phyloP scores from a whole-genome alignment of 345 rosid genomes.

The Clarkia xantiana region DNA sequence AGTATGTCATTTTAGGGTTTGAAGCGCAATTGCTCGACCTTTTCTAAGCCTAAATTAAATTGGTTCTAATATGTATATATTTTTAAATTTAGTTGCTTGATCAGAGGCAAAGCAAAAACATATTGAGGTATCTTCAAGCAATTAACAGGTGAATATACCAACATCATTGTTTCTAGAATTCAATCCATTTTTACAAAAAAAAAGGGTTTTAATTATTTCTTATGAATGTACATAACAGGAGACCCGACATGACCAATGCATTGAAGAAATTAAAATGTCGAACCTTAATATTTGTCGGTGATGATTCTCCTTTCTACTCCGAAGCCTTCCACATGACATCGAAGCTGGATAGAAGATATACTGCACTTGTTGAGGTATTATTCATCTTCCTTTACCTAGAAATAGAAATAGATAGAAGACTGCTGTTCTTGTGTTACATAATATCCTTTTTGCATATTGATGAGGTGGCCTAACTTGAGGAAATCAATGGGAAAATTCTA shows the following conservation, averaged over 20 bases:
- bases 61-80: neutral
- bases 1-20: slow-evolving; percentile 38
- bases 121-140: slow-evolving; percentile 54
- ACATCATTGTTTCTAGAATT: neutral
- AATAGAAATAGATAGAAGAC: too few species aligned
- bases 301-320: slow-evolving; percentile 70
- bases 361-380: slow-evolving; percentile 99
- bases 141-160: slow-evolving; percentile 26
- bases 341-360: slow-evolving; percentile 66
- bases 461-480: too few species aligned
- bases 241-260: slow-evolving; percentile 65
- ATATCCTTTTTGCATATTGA: too few species aligned
- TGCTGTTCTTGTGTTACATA: too few species aligned
- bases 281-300: slow-evolving; percentile 82
- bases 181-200: neutral
- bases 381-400: too few species aligned
- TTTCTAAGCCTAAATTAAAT: neutral
- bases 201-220: slow-evolving; percentile 1
- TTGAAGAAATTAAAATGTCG: slow-evolving; percentile 70
- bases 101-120: slow-evolving; percentile 68
- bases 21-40: neutral
- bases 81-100: slow-evolving; percentile 49
- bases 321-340: slow-evolving; percentile 81
- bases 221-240: slow-evolving; percentile 30
- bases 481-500: too few species aligned